Base-by-base conservation (phyloP, 140 eudicot genomes). In the Senecio squalidus region DNA sequence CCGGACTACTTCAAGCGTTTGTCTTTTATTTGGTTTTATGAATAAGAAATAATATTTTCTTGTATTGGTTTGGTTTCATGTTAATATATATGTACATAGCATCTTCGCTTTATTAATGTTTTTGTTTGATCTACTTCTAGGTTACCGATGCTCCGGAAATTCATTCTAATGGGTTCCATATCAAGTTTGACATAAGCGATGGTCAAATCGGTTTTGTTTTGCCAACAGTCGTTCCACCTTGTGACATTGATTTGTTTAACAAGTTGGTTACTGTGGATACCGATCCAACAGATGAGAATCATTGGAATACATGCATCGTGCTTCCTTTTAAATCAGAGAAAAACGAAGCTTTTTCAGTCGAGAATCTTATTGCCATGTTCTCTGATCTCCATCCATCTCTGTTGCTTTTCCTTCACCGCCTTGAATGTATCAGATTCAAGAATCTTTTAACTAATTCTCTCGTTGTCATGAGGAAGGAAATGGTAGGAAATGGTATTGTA, bases 71-170 rank as follows among this genome's bases (percentile, higher is more conserved):
- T 21, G 31, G 47, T 21, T 56, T 30, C 48, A 10, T 56, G 20
- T 43, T 43, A 4, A 23, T 60, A 20, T 22, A 36, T 45, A 3
- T 45, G 2, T 5, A 45, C 52, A 2, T 4, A 17, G n/a, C n/a
- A n/a, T n/a, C n/a, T n/a, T n/a, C n/a, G n/a, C n/a, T n/a, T n/a
- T n/a, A n/a, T n/a, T n/a, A n/a, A n/a, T n/a, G n/a, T n/a, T n/a
- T n/a, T n/a, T n/a, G n/a, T n/a, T n/a, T n/a, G 56, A 17, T 69
- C 24, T 14, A 49, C 66, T 48, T 72, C 26, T 64, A 91, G 98
- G 88, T 92, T 57, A 84, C 96, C 15, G 86, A 92, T 87, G 92
- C 96, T 72, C 98, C 98, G 2, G 98, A 92, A 78, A 92, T 92
- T 44, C 98, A 92, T 68, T 92, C 98, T 36, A 92, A 92, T 40